Conservation (phyloP, 2,329 filamentous ascomycete genomes). For the Akanthomyces dipterigenus region DNA sequence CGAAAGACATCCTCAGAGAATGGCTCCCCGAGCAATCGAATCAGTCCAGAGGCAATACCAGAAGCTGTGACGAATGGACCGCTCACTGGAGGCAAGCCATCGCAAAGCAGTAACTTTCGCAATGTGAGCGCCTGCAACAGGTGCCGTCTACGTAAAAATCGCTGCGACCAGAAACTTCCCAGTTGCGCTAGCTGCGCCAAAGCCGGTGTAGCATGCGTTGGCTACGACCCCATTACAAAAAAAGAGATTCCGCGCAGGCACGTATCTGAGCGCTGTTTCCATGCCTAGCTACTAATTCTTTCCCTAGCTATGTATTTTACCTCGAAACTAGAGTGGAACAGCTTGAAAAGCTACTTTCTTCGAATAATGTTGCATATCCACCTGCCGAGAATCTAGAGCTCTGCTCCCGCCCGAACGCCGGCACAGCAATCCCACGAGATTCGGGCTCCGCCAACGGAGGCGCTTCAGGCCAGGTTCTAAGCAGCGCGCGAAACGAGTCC, state of each 20-base stretch:
- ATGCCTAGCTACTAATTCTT: neutral
- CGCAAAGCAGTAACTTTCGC: constrained; percentile 63
- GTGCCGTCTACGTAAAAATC: constrained; percentile 85
- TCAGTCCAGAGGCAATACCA: constrained; percentile 23
- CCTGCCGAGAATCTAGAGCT: constrained; percentile 63
- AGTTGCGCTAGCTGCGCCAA: constrained; percentile 91
- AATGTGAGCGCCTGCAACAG: constrained; percentile 94
- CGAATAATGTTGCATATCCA: constrained; percentile 65
- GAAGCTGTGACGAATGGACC: constrained; percentile 21
- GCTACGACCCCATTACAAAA: constrained; percentile 95
- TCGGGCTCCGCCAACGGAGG: constrained; percentile 26
- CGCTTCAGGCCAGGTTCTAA: constrained; percentile 17
- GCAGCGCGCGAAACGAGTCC: constrained; percentile 20
- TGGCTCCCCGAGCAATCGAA: constrained; percentile 31
- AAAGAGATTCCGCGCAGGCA: constrained; percentile 88
- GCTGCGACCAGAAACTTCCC: constrained; percentile 88
- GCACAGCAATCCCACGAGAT: constrained; percentile 15
- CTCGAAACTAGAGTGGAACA: constrained; percentile 81
- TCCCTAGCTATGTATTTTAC: constrained; percentile 79
- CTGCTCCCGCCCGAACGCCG: constrained; percentile 43
- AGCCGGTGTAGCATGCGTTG: constrained; percentile 83
- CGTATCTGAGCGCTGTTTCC: constrained; percentile 32
- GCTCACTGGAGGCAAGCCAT: constrained; percentile 35
- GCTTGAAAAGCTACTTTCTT: constrained; percentile 67
- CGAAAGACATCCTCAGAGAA: constrained; percentile 47